Evolutionary conservation across 73 alveolate species (phyloP).

Genomic region (Breviolum minutum): DNA sequence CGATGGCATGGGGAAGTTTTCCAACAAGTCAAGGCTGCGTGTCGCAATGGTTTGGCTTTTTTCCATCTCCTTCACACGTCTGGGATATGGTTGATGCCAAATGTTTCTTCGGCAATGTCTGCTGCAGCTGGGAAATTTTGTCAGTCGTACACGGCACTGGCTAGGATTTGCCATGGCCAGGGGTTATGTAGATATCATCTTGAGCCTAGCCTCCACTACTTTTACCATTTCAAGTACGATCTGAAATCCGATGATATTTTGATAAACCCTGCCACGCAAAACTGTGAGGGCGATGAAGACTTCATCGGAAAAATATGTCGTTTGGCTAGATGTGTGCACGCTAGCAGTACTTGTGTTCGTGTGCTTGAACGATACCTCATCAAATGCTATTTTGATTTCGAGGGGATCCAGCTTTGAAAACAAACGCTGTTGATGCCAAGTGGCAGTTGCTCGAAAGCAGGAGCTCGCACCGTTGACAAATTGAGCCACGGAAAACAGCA

Average conservation of each 20-base stretch:
- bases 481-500: not conserved
- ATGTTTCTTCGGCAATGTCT: not conserved
- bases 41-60: not conserved
- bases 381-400: not conserved
- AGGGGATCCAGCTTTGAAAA: not conserved
- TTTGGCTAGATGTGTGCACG: constrained; percentile 12
- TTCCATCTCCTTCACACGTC: not conserved
- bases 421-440: not conserved
- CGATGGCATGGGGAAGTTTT: not conserved
- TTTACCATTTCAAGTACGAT: not conserved
- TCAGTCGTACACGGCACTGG: not conserved
- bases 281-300: constrained; percentile 30
- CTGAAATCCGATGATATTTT: not conserved
- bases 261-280: not conserved
- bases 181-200: not conserved
- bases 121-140: not conserved
- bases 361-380: not conserved
- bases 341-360: not conserved
- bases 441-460: no score
- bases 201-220: constrained; percentile 14
- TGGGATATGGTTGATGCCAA: not conserved
- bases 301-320: constrained; percentile 15
- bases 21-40: not conserved
- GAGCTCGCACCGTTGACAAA: no score
- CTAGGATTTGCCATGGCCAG: not conserved